Base-by-base conservation (phyloP, 2,329 filamentous ascomycete genomes). In the Calonectria multiphialidica region DNA sequence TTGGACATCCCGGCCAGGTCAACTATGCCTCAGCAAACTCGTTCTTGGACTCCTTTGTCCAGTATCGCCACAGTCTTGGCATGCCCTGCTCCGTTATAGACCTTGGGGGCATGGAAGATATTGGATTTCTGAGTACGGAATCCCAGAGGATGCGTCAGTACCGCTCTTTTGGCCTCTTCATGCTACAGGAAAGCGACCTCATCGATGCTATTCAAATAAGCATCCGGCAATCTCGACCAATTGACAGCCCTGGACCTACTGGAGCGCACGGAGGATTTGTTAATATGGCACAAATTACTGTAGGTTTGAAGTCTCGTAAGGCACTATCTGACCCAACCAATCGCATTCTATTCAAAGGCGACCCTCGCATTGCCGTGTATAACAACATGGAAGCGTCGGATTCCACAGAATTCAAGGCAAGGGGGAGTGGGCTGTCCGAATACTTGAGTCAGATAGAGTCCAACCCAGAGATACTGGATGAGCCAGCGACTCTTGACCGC, bases 11-110 rank as follows among this genome's bases (percentile, higher is more conserved):
- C 3, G 81, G 78, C 0, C 85, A 87, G 72, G 78, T 80, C 66
- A 86, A 84, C 72, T 88, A 88, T 71, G 76, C 81, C 5, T 82
- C 83, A 0, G 84, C 80, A 7, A 87, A 86, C 71, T 79, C 80
- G 12, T 87, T 83, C 74, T 75, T 85, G 44, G 82, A 86, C 40
- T 77, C 81, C 2, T 81, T 87, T 35, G 81, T 79, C 7, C 80
- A 81, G 5, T 83, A 83, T 55, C 82, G 86, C 3, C 77, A 80
- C 3, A 55, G 65, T 0, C 74, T 73, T 5, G 83, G 83, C 1
- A 77, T 86, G 28, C 50, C 64, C 12, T 33, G 30, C 13, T 53
- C 45, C 16, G 30, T 40, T 10, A 40, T 65, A 13, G 30, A 65
- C 5, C 44, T 65, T 12, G 62, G 62, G 2, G 13, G 6, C 8